phyloP scores from a whole-genome alignment of 1,284 basidiomycete species.

The Austropuccinia psidii region DNA sequence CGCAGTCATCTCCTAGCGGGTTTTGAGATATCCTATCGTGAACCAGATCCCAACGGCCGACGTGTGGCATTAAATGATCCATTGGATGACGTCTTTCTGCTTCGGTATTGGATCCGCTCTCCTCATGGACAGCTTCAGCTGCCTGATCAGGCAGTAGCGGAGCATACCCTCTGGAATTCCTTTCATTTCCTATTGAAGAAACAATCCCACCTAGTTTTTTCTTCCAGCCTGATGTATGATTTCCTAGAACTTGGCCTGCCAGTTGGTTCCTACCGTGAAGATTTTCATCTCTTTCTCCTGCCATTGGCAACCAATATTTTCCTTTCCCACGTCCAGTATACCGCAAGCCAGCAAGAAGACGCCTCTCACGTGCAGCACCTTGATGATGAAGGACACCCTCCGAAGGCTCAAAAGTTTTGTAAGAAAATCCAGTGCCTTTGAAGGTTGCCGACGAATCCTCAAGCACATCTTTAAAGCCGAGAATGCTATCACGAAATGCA shows the following conservation, averaged over 20 bases:
- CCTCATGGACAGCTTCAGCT: slow-evolving; percentile 60
- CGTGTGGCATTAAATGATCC: slow-evolving; percentile 48
- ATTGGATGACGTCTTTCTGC: neutral
- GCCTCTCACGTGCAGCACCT: slow-evolving; percentile 67
- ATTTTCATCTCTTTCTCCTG: slow-evolving; percentile 50
- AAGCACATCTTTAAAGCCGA: slow-evolving; percentile 75
- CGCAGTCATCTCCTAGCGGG: slow-evolving; percentile 42
- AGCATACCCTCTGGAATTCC: slow-evolving; percentile 57
- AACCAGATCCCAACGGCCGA: slow-evolving; percentile 38
- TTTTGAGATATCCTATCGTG: too few species aligned
- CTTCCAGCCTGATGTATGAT: slow-evolving; percentile 10
- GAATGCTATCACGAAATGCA: slow-evolving; percentile 64
- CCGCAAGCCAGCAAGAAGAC: slow-evolving; percentile 79
- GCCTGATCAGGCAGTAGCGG: slow-evolving; percentile 65
- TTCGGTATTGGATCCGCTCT: slow-evolving; percentile 36
- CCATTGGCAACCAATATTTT: slow-evolving; percentile 56
- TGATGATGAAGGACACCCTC: slow-evolving; percentile 78
- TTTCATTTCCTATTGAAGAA: slow-evolving; percentile 7
- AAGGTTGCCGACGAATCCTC: slow-evolving; percentile 78
- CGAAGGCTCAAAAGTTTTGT: slow-evolving; percentile 88
- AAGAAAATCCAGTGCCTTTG: slow-evolving; percentile 81
- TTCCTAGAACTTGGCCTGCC: neutral
- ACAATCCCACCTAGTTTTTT: slow-evolving; percentile 27
- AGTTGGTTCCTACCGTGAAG: slow-evolving; percentile 39
- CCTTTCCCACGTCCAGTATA: slow-evolving; percentile 77